These are phyloP conservation scores for Alternaria angustiovoidea DNA, from an alignment of 2,329 filamentous ascomycete genomes.

Conservation along the genomic window DNA sequence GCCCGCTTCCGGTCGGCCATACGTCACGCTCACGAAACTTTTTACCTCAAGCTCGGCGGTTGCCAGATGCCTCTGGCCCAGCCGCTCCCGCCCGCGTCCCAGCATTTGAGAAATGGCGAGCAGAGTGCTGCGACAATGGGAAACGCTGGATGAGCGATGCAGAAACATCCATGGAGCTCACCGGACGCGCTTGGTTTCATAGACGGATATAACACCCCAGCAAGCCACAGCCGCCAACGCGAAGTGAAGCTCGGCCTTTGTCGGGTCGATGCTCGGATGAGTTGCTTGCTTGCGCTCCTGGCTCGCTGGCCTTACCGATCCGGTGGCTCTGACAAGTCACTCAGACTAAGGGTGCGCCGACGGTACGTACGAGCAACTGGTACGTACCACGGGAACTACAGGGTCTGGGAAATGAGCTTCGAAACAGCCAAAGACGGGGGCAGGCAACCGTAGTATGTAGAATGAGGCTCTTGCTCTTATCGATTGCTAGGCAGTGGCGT, in stretches of 20 bases:
- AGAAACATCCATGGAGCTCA: slow-evolving; percentile 9
- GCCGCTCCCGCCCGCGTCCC: background rate
- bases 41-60: slow-evolving; percentile 17
- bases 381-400: slow-evolving; percentile 10
- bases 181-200: slow-evolving; percentile 27
- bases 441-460: slow-evolving; percentile 3
- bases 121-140: background rate
- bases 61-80: slow-evolving; percentile 1
- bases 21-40: slow-evolving; percentile 30
- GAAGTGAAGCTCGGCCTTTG: slow-evolving; percentile 26
- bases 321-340: slow-evolving; percentile 21
- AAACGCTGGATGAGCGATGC: background rate
- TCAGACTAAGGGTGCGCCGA: slow-evolving; percentile 11
- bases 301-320: slow-evolving; percentile 18
- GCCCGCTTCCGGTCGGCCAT: slow-evolving; percentile 5
- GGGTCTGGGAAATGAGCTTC: background rate
- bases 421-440: background rate
- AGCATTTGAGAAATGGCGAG: background rate
- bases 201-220: slow-evolving; percentile 32
- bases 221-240: slow-evolving; percentile 33
- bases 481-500: slow-evolving; percentile 27
- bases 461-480: slow-evolving; percentile 29
- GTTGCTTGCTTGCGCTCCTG: slow-evolving; percentile 22
- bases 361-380: slow-evolving; percentile 12
- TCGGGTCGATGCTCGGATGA: slow-evolving; percentile 32